Conservation (phyloP, 2,329 filamentous ascomycete genomes). For the Exophiala sp. region DNA sequence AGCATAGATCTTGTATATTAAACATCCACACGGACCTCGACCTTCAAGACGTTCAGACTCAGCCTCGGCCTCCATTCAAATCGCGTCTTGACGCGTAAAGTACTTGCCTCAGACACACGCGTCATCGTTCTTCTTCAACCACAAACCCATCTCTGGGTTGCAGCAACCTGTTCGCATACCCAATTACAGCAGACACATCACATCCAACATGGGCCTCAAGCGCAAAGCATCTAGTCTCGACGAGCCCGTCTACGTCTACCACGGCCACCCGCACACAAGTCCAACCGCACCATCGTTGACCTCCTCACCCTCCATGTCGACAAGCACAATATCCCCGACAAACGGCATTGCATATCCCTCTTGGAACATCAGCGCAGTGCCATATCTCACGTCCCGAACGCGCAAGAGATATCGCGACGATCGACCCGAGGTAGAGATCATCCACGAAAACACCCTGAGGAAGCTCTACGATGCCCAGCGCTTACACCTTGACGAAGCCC, state of each 20-base stretch:
- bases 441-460: conserved; percentile 33
- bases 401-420: conserved; percentile 58
- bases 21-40: too few species aligned
- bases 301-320: conserved; percentile 12
- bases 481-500: conserved; percentile 20
- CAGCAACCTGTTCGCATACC: not conserved
- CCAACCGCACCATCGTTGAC: conserved; percentile 6
- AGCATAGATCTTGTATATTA: too few species aligned
- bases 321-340: conserved; percentile 4
- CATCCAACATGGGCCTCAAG: conserved; percentile 25
- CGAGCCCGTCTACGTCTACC: conserved; percentile 1
- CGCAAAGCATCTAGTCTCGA: conserved; percentile 25
- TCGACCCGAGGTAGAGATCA: conserved; percentile 53
- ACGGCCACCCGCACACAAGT: conserved; percentile 1
- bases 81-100: conserved; percentile 20
- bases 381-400: conserved; percentile 54
- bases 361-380: conserved; percentile 7
- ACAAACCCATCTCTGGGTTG: not conserved
- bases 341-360: conserved; percentile 2
- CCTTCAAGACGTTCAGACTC: too few species aligned
- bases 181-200: not conserved
- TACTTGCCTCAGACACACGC: conserved; percentile 10
- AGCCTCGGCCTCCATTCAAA: too few species aligned
- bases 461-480: conserved; percentile 27
- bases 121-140: conserved; percentile 1